Conservation (phyloP, 805 yeast species). For the Cyberlindnera veronae region DNA sequence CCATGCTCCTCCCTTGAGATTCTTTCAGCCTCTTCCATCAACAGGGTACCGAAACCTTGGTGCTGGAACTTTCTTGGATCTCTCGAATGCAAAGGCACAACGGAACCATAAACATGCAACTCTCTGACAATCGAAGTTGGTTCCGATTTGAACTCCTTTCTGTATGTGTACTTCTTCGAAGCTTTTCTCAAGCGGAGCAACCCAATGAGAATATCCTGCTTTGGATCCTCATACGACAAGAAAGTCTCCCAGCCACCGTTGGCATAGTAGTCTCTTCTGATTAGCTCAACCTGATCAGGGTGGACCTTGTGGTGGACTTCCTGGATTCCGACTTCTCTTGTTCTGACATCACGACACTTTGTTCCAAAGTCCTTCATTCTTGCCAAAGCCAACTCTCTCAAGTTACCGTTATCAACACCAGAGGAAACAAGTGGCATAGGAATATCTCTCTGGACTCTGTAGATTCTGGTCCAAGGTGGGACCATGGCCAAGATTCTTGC, state of each 20-base stretch:
- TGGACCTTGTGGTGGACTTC: slow-evolving; percentile 96
- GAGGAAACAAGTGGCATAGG: slow-evolving; percentile 98
- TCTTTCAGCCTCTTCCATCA: slow-evolving; percentile 98
- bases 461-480: slow-evolving; percentile 99
- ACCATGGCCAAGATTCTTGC: slow-evolving; percentile 94
- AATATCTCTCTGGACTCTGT: slow-evolving; percentile 96
- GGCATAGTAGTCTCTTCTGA: slow-evolving; percentile 93
- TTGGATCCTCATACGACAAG: slow-evolving; percentile 93
- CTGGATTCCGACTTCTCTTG: slow-evolving; percentile 97
- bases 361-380: slow-evolving; percentile 99
- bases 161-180: slow-evolving; percentile 80
- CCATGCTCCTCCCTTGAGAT: slow-evolving; percentile 96
- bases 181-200: slow-evolving; percentile 84
- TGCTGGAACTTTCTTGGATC: slow-evolving; percentile 98
- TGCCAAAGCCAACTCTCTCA: slow-evolving; percentile 91
- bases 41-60: slow-evolving; percentile 95
- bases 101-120: slow-evolving; percentile 95
- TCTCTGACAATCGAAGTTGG: slow-evolving; percentile 95
- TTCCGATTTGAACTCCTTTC: slow-evolving; percentile 81
- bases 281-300: slow-evolving; percentile 95
- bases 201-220: slow-evolving; percentile 92
- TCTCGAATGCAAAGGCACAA: slow-evolving; percentile 91
- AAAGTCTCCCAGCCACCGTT: slow-evolving; percentile 99
- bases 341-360: slow-evolving; percentile 90
- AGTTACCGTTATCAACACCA: slow-evolving; percentile 96